A percentile compares a stretch with the other conserved stretches of the same genome.
Conservation (phyloP, 768 basidiomycete genomes). For the Panaeolus cyanescens region DNA sequence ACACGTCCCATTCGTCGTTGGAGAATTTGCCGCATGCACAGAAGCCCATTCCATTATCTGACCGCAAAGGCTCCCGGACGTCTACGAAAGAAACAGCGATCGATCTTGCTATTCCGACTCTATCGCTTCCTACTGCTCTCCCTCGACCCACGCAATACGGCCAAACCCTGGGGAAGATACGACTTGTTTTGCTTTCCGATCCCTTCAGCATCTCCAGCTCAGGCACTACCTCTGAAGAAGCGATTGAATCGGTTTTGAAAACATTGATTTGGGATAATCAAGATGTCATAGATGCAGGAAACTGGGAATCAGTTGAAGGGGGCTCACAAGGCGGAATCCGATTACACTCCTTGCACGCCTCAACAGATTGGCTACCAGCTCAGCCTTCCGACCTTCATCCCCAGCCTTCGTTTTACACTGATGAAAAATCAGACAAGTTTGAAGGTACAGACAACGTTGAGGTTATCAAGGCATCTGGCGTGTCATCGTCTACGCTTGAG, state of each 20-base stretch:
- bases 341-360: slow-evolving; percentile 47
- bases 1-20: slow-evolving; percentile 27
- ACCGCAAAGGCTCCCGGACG: slow-evolving; percentile 51
- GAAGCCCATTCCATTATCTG: slow-evolving; percentile 10
- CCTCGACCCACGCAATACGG: slow-evolving; percentile 67
- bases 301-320: slow-evolving; percentile 37
- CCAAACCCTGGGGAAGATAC: slow-evolving; percentile 64
- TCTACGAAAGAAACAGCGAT: neutral
- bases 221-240: slow-evolving; percentile 33
- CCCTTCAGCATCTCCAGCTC: neutral
- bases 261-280: slow-evolving; percentile 63
- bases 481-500: neutral
- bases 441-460: slow-evolving; percentile 70
- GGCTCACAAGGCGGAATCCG: slow-evolving; percentile 30
- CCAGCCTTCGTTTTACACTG: slow-evolving; percentile 38
- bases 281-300: slow-evolving; percentile 63
- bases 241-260: slow-evolving; percentile 40
- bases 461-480: slow-evolving; percentile 47
- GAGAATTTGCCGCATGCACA: slow-evolving; percentile 8
- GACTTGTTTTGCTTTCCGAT: slow-evolving; percentile 43
- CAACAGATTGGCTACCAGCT: slow-evolving; percentile 75
- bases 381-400: slow-evolving; percentile 32
- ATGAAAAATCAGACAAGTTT: slow-evolving; percentile 52
- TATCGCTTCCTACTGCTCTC: slow-evolving; percentile 63
- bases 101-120: slow-evolving; percentile 53